Evolutionary conservation across 257 asterid genomes (phyloP), one percentile per base, ranked within the genome.

Genomic region (Henckelia pumila): DNA sequence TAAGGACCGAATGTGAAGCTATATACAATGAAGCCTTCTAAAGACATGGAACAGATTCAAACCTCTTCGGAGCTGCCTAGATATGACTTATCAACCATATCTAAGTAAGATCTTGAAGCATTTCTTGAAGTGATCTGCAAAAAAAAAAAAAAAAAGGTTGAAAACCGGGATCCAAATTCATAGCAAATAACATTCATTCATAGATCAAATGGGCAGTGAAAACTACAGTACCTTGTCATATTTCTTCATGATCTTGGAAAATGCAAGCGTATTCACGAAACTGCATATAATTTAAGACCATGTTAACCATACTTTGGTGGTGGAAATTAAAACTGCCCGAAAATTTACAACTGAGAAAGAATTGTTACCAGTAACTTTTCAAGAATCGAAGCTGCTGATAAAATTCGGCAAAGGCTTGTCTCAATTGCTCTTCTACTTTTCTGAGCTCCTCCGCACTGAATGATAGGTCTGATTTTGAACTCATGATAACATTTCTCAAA

Each of bases 41-140:
- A 33, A 53, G 23, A 3, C 22, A 56, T 56, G 14, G 8, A 21
- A 23, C 49, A 3, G 0, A 16, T 62, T 30, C 81, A 30, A 73
- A 91, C 98, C 96, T 89, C 96, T 70, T 87, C 94, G 14, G 86
- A 89, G 73, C 81, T 81, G 53, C 98, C 86, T 14, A 86, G 87
- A 53, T 68, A 79, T 4, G 98, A 91, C 20, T 73, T 84, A 37
- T 91, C 96, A 47, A 88, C 84, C 96, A 85, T 89, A 23, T 87
- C 82, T 57, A 89, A 50, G 75, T 87, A 91, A 26, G 89, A 64
- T 68, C 80, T 86, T 19, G 97, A 86, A 78, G 94, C 97, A 73
- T 78, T 80, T 77, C 95, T 86, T 52, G 94, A 83, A 14, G 97
- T 81, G 28, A 88, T 72, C 97, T 88, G 81, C 73, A 71, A 13